Base-by-base conservation (phyloP, 192 early-diverging fungal genomes). In the Linnemannia exigua region DNA sequence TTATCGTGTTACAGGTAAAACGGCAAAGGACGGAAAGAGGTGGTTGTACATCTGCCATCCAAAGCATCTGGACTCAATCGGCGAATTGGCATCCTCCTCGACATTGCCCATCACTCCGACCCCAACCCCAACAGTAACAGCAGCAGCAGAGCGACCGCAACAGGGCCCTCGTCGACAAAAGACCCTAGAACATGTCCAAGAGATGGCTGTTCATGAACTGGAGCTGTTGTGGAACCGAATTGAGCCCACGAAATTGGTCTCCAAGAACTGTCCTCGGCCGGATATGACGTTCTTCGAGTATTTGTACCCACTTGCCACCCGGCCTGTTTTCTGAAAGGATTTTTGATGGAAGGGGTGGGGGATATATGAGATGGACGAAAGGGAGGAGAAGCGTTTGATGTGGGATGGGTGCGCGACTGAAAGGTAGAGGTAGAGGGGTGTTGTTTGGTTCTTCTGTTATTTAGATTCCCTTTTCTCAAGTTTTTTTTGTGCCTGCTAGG, bases 21-120 rank as follows among this genome's bases (percentile, higher is more conserved):
- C 82, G 36, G 77, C 75, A 20, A 37, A 54, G 1, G 88, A 88
- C 44, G 87, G 87, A 25, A 80, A 85, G 44, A 76, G 88, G 16
- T 68, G 79, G 75, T 48, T 84, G 0, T 88, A 88, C 58, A 75
- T 88, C 37, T 88, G 88, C 74, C 88, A 88, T 73, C 88, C 88
- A 5, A 20, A 76, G 0, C 84, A 86, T 28, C 35, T 86, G 35
- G 79, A 86, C 25, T 79, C 78, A 17, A 86, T 86, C 8, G 70
- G 78, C 19, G 66, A 74, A 38, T 37, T 86, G 50, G 44, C 78
- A 0, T 51, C 69, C 2, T 19, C 31, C 5, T 36, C 73, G 5
- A 12, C 67, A 31, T 44, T 44, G 41, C 41, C 41, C 41, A 44
- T 6, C 5, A 5, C 70, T 12, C 16, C 51, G 8, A 54, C 69